Conservation (phyloP, 192 early-diverging fungal species). For the Helicostylum pulchrum region DNA sequence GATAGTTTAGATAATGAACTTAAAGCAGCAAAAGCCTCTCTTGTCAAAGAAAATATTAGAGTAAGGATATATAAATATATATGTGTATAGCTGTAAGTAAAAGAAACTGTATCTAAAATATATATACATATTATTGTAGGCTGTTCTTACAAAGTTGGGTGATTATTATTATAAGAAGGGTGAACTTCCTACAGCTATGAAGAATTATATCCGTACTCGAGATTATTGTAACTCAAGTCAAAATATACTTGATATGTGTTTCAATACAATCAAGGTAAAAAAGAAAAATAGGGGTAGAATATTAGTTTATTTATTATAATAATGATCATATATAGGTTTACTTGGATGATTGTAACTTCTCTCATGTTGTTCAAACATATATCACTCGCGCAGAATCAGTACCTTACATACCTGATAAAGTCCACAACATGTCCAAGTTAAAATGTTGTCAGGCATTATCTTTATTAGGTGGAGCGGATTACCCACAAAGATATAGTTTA, state of each 20-base stretch:
- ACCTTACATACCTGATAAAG: conserved; percentile 61
- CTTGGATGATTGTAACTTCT: conserved; percentile 65
- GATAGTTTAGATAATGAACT: conserved; percentile 75
- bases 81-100: too few relatives aligned
- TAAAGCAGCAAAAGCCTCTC: conserved; percentile 72
- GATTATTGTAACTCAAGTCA: conserved; percentile 76
- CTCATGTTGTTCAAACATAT: conserved; percentile 62
- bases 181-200: conserved; percentile 62
- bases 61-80: conserved; percentile 39
- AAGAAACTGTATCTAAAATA: background rate
- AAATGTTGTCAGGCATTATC: conserved; percentile 64
- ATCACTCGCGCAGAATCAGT: conserved; percentile 67
- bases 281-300: background rate
- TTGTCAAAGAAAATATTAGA: conserved; percentile 83
- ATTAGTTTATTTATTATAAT: background rate
- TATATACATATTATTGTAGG: conserved; percentile 37
- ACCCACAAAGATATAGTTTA: conserved; percentile 54
- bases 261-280: conserved; percentile 74
- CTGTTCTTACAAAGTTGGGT: conserved; percentile 78
- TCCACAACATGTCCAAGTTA: conserved; percentile 54
- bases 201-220: conserved; percentile 64
- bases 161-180: conserved; percentile 74
- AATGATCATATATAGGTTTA: conserved; percentile 46
- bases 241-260: conserved; percentile 77
- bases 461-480: conserved; percentile 49